Base-by-base conservation (phyloP, 2,329 filamentous ascomycete species). In the Chaetomium olivaceum region DNA sequence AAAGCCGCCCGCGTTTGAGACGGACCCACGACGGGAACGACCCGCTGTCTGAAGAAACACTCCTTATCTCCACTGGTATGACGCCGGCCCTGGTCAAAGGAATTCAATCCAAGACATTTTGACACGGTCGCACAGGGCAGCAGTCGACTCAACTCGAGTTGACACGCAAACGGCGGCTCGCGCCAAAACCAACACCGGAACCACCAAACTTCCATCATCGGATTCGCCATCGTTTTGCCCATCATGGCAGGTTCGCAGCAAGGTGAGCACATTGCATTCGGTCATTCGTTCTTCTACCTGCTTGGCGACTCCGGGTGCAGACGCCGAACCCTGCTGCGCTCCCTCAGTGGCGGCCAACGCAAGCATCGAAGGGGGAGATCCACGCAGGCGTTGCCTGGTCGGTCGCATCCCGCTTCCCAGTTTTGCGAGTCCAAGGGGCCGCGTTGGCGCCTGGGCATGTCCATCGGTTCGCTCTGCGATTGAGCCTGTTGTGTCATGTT, bases 401-500 rank as follows among this genome's bases (percentile, higher is more conserved):
- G 59, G 55, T 61, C 60, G 50, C 63, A 65, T 67, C 64, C 69
- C 60, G 61, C 63, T 71, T 71, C 71, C 71, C 63, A 70, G 68
- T 72, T 72, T 71, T 71, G 16, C 60, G 57, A 43, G 59, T 46
- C 58, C 58, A 70, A 62, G 67, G 57, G 39, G 50, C 60, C 29
- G 52, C 55, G 56, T 66, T 67, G 60, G 66, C 64, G 55, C 66
- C 68, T 64, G 62, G 62, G 67, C 67, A 57, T 57, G 60, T 63
- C 67, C 46, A 64, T 65, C 73, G 74, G 71, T 80, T 76, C 77
- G 77, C 78, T 76, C 75, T 76, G 73, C 73, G 72, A 72, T 75
- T 73, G 72, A 77, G 73, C 74, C 73, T 75, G 72, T 73, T 76
- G 80, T 81, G 78, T 80, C 78, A 80, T 80, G 75, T 78, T 77